Evolutionary conservation across 2,329 filamentous ascomycete species (phyloP).

Genomic region (Epichloe festucae): DNA sequence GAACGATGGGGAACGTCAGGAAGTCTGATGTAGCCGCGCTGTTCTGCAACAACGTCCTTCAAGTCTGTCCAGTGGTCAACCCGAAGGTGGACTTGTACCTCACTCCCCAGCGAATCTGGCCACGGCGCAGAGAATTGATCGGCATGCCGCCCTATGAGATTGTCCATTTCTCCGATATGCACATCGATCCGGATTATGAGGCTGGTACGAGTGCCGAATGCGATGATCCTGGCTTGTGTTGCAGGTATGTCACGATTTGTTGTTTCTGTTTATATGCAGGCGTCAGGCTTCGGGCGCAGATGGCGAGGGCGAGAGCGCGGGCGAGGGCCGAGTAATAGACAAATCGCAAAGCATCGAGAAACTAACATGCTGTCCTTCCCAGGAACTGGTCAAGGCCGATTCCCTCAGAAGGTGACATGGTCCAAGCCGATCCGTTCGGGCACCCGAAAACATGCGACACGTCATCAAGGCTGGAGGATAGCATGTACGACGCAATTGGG

Average conservation of each 20-base stretch:
- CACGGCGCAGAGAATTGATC: too few species aligned
- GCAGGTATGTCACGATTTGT: constrained; percentile 5
- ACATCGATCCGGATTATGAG: background rate
- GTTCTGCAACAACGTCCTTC: background rate
- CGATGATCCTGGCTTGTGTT: constrained; percentile 11
- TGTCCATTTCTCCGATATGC: background rate
- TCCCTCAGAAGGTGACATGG: too few species aligned
- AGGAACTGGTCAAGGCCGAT: too few species aligned
- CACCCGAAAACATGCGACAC: too few species aligned
- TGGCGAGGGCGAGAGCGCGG: too few species aligned
- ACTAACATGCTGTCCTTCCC: too few species aligned
- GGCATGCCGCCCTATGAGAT: background rate
- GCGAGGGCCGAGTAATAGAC: too few species aligned
- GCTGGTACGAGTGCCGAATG: background rate
- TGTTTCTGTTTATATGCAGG: background rate
- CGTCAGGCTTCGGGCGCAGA: too few species aligned
- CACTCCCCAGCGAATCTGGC: background rate
- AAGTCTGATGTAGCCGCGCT: background rate
- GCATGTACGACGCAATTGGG: too few species aligned
- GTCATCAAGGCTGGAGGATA: too few species aligned
- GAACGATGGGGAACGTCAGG: background rate
- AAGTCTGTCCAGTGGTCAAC: background rate
- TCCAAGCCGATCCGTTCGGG: too few species aligned
- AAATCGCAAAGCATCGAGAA: too few species aligned
- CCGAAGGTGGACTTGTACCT: background rate